phyloP scores from a whole-genome alignment of 176 grass and related monocot genomes.

The Tillandsia fasciculata region DNA sequence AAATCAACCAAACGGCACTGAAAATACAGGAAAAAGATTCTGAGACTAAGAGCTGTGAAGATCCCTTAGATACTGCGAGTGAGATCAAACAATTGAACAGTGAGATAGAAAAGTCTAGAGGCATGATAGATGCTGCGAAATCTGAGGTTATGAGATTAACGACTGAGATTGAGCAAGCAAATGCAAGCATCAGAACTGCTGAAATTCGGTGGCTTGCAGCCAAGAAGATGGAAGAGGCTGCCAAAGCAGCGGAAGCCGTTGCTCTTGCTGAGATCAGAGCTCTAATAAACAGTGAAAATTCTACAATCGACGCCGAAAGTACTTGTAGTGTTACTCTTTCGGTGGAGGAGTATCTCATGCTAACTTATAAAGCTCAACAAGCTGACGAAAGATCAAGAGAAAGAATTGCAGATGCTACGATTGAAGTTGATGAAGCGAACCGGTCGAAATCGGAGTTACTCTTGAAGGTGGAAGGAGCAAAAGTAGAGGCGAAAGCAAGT shows the following conservation, averaged over 20 bases:
- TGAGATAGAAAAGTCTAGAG: conserved; percentile 54
- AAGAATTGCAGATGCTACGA: conserved; percentile 48
- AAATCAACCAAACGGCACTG: conserved; percentile 40
- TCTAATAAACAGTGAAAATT: conserved; percentile 47
- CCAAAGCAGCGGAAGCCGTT: conserved; percentile 61
- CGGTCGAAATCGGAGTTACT: conserved; percentile 32
- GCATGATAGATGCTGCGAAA: conserved; percentile 53
- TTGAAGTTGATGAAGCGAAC: conserved; percentile 47
- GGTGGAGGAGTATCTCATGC: conserved; percentile 48
- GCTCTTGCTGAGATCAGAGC: conserved; percentile 76
- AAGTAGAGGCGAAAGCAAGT: conserved; percentile 52
- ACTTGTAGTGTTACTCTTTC: conserved; percentile 40
- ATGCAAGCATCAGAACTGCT: conserved; percentile 52
- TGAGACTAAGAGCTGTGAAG: conserved; percentile 35
- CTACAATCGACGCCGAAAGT: conserved; percentile 17
- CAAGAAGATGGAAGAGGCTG: conserved; percentile 88
- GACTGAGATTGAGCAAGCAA: conserved; percentile 67
- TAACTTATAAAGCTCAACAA: conserved; percentile 47
- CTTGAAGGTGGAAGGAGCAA: conserved; percentile 52
- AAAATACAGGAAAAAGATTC: conserved; percentile 46
- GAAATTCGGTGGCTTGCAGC: conserved; percentile 61
- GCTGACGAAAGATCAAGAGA: conserved; percentile 53
- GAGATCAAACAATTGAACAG: conserved; percentile 68
- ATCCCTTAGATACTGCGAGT: conserved; percentile 27
- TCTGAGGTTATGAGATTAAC: conserved; percentile 40